These are phyloP conservation scores for Penicillium ochrochloron DNA, from an alignment of 495 filamentous ascomycete species.

Conservation along the genomic window DNA sequence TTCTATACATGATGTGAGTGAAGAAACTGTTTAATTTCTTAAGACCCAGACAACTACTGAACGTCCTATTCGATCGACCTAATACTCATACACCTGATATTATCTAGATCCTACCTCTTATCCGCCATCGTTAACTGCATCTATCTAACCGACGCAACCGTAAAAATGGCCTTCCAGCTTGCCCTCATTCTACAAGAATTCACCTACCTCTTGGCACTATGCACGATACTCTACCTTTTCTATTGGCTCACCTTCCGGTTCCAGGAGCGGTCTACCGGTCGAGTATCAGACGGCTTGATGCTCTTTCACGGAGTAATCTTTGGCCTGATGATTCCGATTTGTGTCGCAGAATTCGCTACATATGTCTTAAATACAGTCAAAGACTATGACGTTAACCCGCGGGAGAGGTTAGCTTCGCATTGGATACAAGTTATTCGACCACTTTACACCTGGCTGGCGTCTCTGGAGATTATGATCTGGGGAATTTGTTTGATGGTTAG, in stretches of 20 bases:
- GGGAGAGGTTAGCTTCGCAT: not conserved
- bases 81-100: not conserved
- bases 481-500: not conserved
- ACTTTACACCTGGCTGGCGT: not conserved
- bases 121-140: conserved; percentile 2
- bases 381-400: not conserved
- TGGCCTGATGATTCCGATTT: not conserved
- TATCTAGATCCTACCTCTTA: not conserved
- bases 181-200: not conserved
- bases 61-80: not conserved
- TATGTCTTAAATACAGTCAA: not conserved
- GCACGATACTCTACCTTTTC: not conserved
- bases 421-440: not conserved
- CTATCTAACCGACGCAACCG: not conserved
- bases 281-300: not conserved
- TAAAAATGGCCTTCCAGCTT: not conserved
- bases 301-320: not conserved
- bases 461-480: conserved; percentile 5
- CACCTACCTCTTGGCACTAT: not conserved
- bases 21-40: not conserved
- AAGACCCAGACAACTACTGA: too few relatives aligned
- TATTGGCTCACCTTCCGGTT: not conserved
- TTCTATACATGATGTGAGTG: not conserved
- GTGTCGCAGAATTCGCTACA: not conserved
- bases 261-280: not conserved